Percentiles rank a stretch among this genome's conserved stretches.
phyloP scores from a whole-genome alignment of 352 stramenopile species.

The Phytopythium ostracodes region DNA sequence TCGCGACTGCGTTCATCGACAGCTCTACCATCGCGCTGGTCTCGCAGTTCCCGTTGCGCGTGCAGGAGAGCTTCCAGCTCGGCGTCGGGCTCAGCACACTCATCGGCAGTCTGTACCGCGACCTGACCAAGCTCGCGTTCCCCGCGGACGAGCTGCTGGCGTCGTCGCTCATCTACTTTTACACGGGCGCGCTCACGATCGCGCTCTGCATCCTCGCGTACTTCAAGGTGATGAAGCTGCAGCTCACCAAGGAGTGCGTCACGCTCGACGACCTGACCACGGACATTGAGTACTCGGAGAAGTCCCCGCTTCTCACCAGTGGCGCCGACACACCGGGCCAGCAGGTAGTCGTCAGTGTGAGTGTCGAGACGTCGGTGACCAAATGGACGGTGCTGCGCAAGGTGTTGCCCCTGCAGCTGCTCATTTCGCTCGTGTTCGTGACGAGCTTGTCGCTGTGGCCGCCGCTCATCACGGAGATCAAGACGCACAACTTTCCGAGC shows the following conservation, averaged over 20 bases:
- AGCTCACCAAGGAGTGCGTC: conserved; percentile 56
- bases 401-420: conserved; percentile 52
- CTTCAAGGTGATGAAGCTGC: conserved; percentile 53
- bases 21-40: conserved; percentile 81
- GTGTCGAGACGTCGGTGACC: conserved; percentile 20
- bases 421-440: conserved; percentile 73
- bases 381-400: conserved; percentile 72
- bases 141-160: conserved; percentile 46
- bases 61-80: conserved; percentile 82
- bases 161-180: conserved; percentile 83
- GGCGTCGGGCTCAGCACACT: conserved; percentile 78
- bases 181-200: conserved; percentile 75
- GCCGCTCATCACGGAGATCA: conserved; percentile 78
- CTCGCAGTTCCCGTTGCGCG: conserved; percentile 69
- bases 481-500: conserved; percentile 70
- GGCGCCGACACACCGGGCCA: conserved; percentile 6
- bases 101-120: conserved; percentile 78
- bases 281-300: conserved; percentile 53
- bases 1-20: conserved; percentile 80
- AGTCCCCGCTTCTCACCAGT: conserved; percentile 33
- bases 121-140: conserved; percentile 81
- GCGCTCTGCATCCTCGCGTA: conserved; percentile 73
- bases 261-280: conserved; percentile 21
- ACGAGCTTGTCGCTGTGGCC: conserved; percentile 73
- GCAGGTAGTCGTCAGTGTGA: not conserved